These are phyloP conservation scores for Artomyces pyxidatus DNA, from an alignment of 768 basidiomycete genomes.

Conservation along the genomic window DNA sequence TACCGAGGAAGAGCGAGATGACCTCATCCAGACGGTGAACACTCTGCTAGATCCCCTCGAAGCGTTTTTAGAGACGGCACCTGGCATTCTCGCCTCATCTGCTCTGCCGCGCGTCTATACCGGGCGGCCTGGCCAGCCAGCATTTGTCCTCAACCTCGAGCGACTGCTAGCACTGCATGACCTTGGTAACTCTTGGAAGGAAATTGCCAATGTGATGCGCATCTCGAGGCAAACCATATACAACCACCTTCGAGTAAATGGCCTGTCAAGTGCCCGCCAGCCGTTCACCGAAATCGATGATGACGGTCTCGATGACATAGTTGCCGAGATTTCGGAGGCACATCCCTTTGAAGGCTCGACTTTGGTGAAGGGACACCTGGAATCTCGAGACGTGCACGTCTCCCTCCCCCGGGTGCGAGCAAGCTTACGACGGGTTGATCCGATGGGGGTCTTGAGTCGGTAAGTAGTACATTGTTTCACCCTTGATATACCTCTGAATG, in stretches of 20 bases:
- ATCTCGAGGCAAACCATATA: neutral
- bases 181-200: neutral
- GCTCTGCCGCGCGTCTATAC: neutral
- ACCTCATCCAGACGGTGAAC: neutral
- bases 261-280: neutral
- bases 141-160: neutral
- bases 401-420: neutral
- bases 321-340: neutral
- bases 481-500: neutral
- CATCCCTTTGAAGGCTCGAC: neutral
- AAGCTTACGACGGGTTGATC: neutral
- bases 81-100: too few relatives aligned
- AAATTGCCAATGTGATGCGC: neutral
- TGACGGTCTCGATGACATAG: neutral
- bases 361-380: neutral
- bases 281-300: neutral
- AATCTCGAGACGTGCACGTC: neutral
- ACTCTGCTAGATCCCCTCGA: neutral
- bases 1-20: neutral
- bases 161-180: neutral
- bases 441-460: neutral
- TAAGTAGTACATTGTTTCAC: neutral
- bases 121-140: neutral
- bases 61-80: neutral
- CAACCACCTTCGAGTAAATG: neutral